Evolutionary conservation across 495 filamentous ascomycete genomes (phyloP).

Genomic region (Annulohypoxylon stygium): DNA sequence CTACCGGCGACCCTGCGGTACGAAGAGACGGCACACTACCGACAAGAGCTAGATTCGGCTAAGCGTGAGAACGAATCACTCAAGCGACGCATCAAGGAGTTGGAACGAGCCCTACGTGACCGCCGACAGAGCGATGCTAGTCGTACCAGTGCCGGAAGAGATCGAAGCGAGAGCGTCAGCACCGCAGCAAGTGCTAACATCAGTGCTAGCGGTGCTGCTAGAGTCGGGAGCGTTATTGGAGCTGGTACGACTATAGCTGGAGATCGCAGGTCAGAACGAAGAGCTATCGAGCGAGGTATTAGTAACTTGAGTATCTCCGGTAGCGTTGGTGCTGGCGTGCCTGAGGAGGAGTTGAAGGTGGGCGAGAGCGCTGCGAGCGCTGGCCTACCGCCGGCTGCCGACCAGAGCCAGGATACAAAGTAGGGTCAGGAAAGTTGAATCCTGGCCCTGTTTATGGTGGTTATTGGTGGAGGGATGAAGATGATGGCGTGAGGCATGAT

Average conservation of each 20-base stretch:
- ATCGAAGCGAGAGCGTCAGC: slow-evolving; percentile 55
- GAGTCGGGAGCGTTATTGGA: slow-evolving; percentile 37
- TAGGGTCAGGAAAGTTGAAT: background rate
- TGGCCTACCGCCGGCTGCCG: slow-evolving; percentile 46
- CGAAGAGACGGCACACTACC: slow-evolving; percentile 77
- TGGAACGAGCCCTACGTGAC: slow-evolving; percentile 69
- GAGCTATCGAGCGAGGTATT: slow-evolving; percentile 46
- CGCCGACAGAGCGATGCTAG: slow-evolving; percentile 61
- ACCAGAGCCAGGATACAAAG: slow-evolving; percentile 31
- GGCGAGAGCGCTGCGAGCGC: slow-evolving; percentile 70
- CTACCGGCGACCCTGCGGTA: slow-evolving; percentile 70
- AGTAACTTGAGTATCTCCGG: slow-evolving; percentile 54
- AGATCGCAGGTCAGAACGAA: slow-evolving; percentile 49
- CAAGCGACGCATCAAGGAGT: slow-evolving; percentile 77
- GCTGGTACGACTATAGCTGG: slow-evolving; percentile 45
- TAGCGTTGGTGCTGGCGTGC: slow-evolving; percentile 58
- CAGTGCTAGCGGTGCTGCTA: slow-evolving; percentile 43
- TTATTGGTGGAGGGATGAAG: background rate
- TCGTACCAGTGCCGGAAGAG: slow-evolving; percentile 53
- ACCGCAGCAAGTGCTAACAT: slow-evolving; percentile 51
- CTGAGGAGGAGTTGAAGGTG: slow-evolving; percentile 65
- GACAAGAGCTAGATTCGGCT: slow-evolving; percentile 76
- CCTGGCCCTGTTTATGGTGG: background rate
- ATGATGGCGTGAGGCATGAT: slow-evolving; percentile 18
- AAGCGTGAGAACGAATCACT: slow-evolving; percentile 86